phyloP scores from a whole-genome alignment of 106 monocot genomes.

The Dendrobium catenatum region DNA sequence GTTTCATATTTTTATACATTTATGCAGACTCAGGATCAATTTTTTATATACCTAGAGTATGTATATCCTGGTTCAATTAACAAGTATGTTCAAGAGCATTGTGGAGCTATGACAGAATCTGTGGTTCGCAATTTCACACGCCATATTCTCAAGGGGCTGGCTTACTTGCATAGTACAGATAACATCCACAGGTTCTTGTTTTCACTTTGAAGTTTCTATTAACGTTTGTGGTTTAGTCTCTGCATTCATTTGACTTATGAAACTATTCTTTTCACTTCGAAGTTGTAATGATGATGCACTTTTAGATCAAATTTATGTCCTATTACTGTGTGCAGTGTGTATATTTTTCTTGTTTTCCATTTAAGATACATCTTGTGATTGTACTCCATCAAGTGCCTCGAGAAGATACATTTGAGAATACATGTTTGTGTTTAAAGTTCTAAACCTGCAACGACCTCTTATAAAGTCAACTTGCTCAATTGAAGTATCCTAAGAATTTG shows the following conservation, averaged over 20 bases:
- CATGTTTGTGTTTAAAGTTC: neutral
- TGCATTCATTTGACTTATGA: neutral
- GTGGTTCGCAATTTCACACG: constrained; percentile 95
- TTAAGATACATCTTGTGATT: neutral
- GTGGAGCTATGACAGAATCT: constrained; percentile 87
- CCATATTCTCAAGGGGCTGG: constrained; percentile 83
- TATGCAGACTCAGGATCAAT: constrained; percentile 70
- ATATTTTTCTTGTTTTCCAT: neutral
- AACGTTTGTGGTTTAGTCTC: neutral
- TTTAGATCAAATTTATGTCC: neutral
- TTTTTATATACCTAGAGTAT: constrained; percentile 93
- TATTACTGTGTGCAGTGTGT: neutral
- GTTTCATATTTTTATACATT: constrained; percentile 8
- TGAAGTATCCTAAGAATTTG: no score
- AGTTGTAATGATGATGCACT: neutral
- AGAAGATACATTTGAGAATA: neutral
- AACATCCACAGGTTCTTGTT: constrained; percentile 83
- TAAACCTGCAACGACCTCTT: neutral
- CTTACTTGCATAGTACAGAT: constrained; percentile 79
- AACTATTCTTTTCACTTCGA: neutral
- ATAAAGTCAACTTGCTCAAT: no score
- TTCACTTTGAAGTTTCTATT: neutral
- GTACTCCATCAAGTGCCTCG: neutral
- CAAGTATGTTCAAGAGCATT: constrained; percentile 75
- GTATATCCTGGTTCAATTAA: constrained; percentile 93